Evolutionary conservation across 176 grass and related monocot genomes (phyloP).

Genomic region (Urochloa ruziziensis): DNA sequence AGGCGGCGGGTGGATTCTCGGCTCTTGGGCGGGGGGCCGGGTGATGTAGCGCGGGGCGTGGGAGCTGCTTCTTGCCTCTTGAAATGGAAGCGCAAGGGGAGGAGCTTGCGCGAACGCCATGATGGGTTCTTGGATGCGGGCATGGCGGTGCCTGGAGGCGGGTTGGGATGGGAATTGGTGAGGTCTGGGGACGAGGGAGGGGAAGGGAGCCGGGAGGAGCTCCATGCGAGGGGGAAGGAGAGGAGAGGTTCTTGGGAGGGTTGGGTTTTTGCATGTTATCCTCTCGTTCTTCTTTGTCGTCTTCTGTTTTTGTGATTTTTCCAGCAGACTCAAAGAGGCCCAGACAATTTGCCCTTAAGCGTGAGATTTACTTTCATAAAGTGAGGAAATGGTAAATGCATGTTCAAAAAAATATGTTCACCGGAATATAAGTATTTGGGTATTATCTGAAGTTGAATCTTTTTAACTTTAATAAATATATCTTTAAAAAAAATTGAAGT

Average conservation of each 20-base stretch:
- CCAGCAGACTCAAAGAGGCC: neutral
- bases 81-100: slow-evolving; percentile 15
- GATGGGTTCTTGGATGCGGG: slow-evolving; percentile 37
- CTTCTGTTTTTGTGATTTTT: neutral
- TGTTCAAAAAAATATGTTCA: too few relatives aligned
- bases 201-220: slow-evolving; percentile 31
- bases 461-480: too few relatives aligned
- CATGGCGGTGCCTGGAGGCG: slow-evolving; percentile 14
- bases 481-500: too few relatives aligned
- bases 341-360: neutral
- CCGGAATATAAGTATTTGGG: too few relatives aligned
- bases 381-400: too few relatives aligned
- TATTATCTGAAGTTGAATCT: too few relatives aligned
- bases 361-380: neutral
- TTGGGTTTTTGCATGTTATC: slow-evolving; percentile 49
- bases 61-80: slow-evolving; percentile 25
- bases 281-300: neutral
- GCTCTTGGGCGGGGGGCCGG: neutral
- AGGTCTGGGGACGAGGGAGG: neutral
- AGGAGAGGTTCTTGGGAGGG: slow-evolving; percentile 22
- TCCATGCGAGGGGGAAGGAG: slow-evolving; percentile 32
- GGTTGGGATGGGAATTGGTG: slow-evolving; percentile 14
- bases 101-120: slow-evolving; percentile 44
- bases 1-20: neutral
- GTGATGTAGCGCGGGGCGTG: neutral